phyloP scores from a whole-genome alignment of 768 basidiomycete species.

The Pisolithus tinctorius region DNA sequence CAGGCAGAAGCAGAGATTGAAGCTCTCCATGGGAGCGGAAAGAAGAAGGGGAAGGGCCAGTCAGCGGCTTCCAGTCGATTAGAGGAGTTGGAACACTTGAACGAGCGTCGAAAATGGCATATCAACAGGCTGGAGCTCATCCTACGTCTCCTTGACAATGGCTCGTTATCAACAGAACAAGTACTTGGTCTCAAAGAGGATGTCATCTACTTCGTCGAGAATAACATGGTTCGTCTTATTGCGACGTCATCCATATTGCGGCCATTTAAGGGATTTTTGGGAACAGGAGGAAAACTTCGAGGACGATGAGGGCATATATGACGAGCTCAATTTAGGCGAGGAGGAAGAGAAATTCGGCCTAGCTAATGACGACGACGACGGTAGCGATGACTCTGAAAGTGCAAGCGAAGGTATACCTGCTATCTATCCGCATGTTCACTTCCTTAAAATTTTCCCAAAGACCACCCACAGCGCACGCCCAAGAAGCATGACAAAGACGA shows the following conservation, averaged over 20 bases:
- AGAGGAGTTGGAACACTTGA: slow-evolving; percentile 80
- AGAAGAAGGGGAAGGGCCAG: slow-evolving; percentile 77
- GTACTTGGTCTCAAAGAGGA: slow-evolving; percentile 86
- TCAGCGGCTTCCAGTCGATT: slow-evolving; percentile 61
- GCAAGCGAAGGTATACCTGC: slow-evolving; percentile 59
- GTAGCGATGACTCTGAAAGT: slow-evolving; percentile 67
- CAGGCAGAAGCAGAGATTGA: slow-evolving; percentile 94
- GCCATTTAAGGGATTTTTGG: slow-evolving; percentile 15
- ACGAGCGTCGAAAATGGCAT: slow-evolving; percentile 96
- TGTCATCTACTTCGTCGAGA: slow-evolving; percentile 93
- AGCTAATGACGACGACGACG: slow-evolving; percentile 61
- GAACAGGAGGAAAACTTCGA: slow-evolving; percentile 93
- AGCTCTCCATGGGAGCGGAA: slow-evolving; percentile 66
- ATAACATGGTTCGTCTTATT: slow-evolving; percentile 71
- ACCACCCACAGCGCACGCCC: slow-evolving; percentile 57
- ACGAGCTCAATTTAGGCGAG: slow-evolving; percentile 94
- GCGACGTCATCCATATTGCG: slow-evolving; percentile 2
- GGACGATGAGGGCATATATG: slow-evolving; percentile 95
- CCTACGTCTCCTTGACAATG: slow-evolving; percentile 89
- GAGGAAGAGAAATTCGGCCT: slow-evolving; percentile 92
- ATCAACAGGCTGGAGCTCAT: slow-evolving; percentile 89
- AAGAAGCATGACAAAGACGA: slow-evolving; percentile 74
- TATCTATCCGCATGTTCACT: background rate
- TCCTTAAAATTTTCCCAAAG: slow-evolving; percentile 25
- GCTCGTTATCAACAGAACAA: slow-evolving; percentile 75